A percentile compares a stretch with the other conserved stretches of the same genome.
phyloP scores from a whole-genome alignment of 2,329 filamentous ascomycete genomes.

The Cladophialophora bantiana region DNA sequence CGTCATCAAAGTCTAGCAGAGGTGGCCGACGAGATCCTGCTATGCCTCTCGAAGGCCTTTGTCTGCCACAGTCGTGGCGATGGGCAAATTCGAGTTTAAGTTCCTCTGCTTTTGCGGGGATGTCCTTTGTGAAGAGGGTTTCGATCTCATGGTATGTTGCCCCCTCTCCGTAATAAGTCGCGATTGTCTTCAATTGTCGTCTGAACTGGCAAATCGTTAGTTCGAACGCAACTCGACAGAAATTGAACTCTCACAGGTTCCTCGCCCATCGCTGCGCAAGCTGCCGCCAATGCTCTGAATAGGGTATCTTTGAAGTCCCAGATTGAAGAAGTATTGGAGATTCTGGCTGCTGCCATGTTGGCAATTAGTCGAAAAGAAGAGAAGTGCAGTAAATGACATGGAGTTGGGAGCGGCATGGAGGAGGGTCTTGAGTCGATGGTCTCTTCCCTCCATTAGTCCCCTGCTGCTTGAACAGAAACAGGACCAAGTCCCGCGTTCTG shows the following conservation, averaged over 20 bases:
- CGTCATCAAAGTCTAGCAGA: conserved; percentile 32
- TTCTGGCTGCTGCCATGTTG: background rate
- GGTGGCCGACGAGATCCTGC: conserved; percentile 18
- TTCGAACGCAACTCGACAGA: background rate
- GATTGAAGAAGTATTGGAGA: conserved; percentile 26
- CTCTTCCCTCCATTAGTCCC: background rate
- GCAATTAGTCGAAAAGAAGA: background rate
- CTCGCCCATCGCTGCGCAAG: conserved; percentile 34
- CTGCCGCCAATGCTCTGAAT: conserved; percentile 29
- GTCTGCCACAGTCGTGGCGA: conserved; percentile 17
- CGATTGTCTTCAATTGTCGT: conserved; percentile 30
- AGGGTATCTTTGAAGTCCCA: conserved; percentile 29
- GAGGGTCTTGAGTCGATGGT: background rate
- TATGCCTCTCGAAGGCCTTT: conserved; percentile 2
- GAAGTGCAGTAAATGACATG: background rate
- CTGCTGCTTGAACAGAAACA: background rate
- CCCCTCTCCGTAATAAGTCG: conserved; percentile 30
- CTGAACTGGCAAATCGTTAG: conserved; percentile 26
- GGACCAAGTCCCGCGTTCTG: background rate
- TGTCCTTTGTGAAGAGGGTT: conserved; percentile 33
- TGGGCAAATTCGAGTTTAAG: conserved; percentile 15
- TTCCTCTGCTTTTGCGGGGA: conserved; percentile 26
- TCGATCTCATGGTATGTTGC: conserved; percentile 30
- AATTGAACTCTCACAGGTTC: conserved; percentile 23
- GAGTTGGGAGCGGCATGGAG: background rate